A percentile compares a stretch with the other conserved stretches of the same genome.
These are phyloP conservation scores for Lasiosphaeriaceae sp. DNA, from an alignment of 495 filamentous ascomycete species.

Conservation along the genomic window DNA sequence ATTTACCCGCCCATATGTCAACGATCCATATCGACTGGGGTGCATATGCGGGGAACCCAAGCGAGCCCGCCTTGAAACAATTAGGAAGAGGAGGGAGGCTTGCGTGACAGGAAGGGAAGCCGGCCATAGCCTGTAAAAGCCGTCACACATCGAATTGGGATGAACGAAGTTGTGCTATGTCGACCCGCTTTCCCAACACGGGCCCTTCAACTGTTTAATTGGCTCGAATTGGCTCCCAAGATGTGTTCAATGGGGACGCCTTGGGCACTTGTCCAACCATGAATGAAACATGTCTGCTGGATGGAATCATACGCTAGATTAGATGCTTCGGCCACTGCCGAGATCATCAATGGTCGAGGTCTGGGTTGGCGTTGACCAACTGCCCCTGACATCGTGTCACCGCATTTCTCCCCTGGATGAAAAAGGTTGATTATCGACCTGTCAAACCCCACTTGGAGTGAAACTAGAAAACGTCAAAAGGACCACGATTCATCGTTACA, in stretches of 20 bases:
- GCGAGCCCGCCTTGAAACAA: slow-evolving; percentile 1
- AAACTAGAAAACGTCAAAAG: too few relatives aligned
- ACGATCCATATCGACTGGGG: slow-evolving; percentile 9
- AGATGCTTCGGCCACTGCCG: too few relatives aligned
- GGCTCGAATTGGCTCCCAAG: background rate
- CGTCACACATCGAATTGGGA: background rate
- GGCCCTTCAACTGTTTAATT: background rate
- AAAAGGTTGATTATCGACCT: too few relatives aligned
- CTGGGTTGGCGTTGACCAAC: too few relatives aligned
- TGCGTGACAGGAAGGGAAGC: background rate
- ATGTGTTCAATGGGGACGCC: background rate
- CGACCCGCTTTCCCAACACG: background rate
- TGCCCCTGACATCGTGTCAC: too few relatives aligned
- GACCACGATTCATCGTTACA: too few relatives aligned
- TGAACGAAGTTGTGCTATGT: background rate
- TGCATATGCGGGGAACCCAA: slow-evolving; percentile 13
- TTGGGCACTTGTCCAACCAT: background rate
- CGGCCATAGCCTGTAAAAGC: background rate
- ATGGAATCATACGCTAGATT: background rate
- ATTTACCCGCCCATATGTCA: slow-evolving; percentile 20
- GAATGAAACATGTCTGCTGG: background rate
- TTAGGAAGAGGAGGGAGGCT: background rate
- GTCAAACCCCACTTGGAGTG: too few relatives aligned
- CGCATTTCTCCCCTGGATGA: too few relatives aligned
- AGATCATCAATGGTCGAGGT: too few relatives aligned